These are phyloP conservation scores for Podaxis sp. DNA, from an alignment of 768 basidiomycete genomes.

Conservation along the genomic window DNA sequence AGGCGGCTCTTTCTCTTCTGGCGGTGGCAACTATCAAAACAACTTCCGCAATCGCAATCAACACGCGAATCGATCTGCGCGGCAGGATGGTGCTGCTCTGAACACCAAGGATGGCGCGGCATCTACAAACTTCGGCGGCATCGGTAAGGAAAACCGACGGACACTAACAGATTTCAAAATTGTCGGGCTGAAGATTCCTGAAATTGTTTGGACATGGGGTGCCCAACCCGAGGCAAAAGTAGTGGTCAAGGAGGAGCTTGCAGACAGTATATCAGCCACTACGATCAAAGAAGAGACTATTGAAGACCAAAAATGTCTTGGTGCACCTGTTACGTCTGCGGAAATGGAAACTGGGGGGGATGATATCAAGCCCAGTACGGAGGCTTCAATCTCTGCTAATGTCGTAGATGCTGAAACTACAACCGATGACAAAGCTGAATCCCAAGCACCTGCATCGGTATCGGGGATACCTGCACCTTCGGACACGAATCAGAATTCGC, in stretches of 20 bases:
- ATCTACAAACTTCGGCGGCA: constrained; percentile 41
- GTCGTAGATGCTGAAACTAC: constrained; percentile 28
- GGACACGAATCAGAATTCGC: constrained; percentile 37
- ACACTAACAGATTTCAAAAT: constrained; percentile 99
- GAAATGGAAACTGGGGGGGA: constrained; percentile 31
- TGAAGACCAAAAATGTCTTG: constrained; percentile 9
- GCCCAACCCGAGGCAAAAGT: constrained; percentile 36
- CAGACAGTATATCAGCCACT: constrained; percentile 23
- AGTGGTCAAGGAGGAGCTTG: constrained; percentile 16
- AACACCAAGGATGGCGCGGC: constrained; percentile 50
- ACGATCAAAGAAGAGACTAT: constrained; percentile 31
- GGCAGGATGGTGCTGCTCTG: constrained; percentile 45
- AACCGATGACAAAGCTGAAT: constrained; percentile 25
- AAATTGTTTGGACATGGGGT: constrained; percentile 89
- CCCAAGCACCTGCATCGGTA: constrained; percentile 11
- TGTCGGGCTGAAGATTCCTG: constrained; percentile 81
- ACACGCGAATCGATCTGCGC: constrained; percentile 42
- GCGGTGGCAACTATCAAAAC: constrained; percentile 43
- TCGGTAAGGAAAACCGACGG: constrained; percentile 82
- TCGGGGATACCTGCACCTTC: constrained; percentile 29
- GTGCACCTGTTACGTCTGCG: constrained; percentile 17
- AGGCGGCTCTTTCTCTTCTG: constrained; percentile 63
- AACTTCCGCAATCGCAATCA: constrained; percentile 65
- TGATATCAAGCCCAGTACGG: constrained; percentile 25
- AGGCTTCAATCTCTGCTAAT: constrained; percentile 27